phyloP scores from a whole-genome alignment of 129 eudicot genomes.

The sunflower (Helianthus annuus) region HanXRQr2.0-SUNRISE NC_035449.2:184003893-184004392 shows the following conservation, averaged over 20 bases:
- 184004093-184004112: constrained; percentile 58
- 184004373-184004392: not conserved
- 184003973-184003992: constrained; percentile 8
- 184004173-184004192: constrained; percentile 34
- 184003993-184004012: not conserved
- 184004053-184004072: constrained; percentile 45
- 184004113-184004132: constrained; percentile 49
- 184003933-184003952: constrained; percentile 12
- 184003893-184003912: constrained; percentile 32
- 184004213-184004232: constrained; percentile 33
- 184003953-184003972: not conserved
- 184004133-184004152: constrained; percentile 59
- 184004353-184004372: not conserved
- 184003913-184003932: not conserved
- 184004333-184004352: not conserved
- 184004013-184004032: not conserved
- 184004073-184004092: constrained; percentile 52
- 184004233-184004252: constrained; percentile 21
- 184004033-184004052: constrained; percentile 28
- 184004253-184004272: constrained; percentile 6
- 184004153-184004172: constrained; percentile 79
- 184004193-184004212: constrained; percentile 23
- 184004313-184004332: constrained; percentile 53
- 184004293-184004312: constrained; percentile 61
- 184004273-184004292: constrained; percentile 66